Conservation (phyloP, 1,284 basidiomycete genomes). For the Macrocystidia cucumis region DNA sequence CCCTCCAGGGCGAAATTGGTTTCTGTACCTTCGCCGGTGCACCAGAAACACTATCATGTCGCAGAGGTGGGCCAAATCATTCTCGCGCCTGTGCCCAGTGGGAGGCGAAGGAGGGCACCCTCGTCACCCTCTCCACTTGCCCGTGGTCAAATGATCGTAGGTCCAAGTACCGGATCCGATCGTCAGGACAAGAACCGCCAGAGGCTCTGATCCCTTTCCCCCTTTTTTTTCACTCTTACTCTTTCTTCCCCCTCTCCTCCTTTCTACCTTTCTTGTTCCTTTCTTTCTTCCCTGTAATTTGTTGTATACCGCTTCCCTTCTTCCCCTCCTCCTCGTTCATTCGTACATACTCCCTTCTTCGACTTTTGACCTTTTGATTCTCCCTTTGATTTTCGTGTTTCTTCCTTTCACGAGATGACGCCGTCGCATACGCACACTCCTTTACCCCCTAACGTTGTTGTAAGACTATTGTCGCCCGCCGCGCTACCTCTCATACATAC, state of each 20-base stretch:
- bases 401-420: background rate
- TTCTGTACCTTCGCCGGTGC: too few species aligned
- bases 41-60: too few species aligned
- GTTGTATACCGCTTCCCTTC: background rate
- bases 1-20: too few species aligned
- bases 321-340: background rate
- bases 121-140: too few species aligned
- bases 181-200: background rate
- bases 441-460: too few species aligned
- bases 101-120: too few species aligned
- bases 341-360: background rate
- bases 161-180: background rate
- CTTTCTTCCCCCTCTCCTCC: background rate
- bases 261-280: background rate
- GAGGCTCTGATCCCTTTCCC: background rate
- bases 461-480: background rate
- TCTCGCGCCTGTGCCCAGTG: too few species aligned
- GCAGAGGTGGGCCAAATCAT: too few species aligned
- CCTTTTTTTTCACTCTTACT: background rate
- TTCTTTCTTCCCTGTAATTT: background rate
- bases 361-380: background rate
- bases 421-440: too few species aligned
- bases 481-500: background rate
- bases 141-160: too few species aligned
- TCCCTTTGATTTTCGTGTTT: background rate